Evolutionary conservation across 139 green algal genomes (phyloP), one percentile per base, ranked within the genome.

Genomic region (Penium margaritaceum): DNA sequence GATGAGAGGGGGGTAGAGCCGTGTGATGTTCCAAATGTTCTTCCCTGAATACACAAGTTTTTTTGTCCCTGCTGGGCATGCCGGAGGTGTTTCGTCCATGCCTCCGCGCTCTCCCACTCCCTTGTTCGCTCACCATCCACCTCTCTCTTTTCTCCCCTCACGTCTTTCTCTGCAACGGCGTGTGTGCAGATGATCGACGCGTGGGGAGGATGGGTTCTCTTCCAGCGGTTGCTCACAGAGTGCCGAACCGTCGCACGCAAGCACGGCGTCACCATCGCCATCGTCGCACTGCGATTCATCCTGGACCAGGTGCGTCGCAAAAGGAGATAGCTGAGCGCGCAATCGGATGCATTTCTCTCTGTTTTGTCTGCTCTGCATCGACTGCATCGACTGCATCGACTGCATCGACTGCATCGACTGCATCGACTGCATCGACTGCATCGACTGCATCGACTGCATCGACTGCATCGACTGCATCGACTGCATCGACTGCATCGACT

Each of bases 221-320:
- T 81, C 67, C 74, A 81, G 62, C 34, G 77, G 66, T 67, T 81
- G 0, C 66, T 81, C 67, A 54, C 67, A 43, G 74, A 69, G 65
- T 57, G 27, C 24, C 19, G 72, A 12, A 58, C 33, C 2, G 35
- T 76, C 19, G 66, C 74, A 0, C 44, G 55, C 7, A 79, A 79
- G 46, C 63, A 79, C 35, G 63, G 46, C 27, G 63, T 68, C 19
- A 36, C 72, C 17, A 76, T 79, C 15, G 3, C 72, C 19, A n/a
- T 38, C n/a, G 72, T 79, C 17, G 72, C 32, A 14, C 21, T 76
- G 21, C 63, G 46, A n/a, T 76, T 32, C 38, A 67, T 75, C n/a
- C 63, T 79, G 21, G 72, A 79, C 47, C 70, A 77, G 41, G 70
- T 77, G 24, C 6, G 44, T 55, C 19, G 2, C 3, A 30, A 21